Evolutionary conservation across 2,329 filamentous ascomycete genomes (phyloP).

Genomic region (Penicillium sp.): DNA sequence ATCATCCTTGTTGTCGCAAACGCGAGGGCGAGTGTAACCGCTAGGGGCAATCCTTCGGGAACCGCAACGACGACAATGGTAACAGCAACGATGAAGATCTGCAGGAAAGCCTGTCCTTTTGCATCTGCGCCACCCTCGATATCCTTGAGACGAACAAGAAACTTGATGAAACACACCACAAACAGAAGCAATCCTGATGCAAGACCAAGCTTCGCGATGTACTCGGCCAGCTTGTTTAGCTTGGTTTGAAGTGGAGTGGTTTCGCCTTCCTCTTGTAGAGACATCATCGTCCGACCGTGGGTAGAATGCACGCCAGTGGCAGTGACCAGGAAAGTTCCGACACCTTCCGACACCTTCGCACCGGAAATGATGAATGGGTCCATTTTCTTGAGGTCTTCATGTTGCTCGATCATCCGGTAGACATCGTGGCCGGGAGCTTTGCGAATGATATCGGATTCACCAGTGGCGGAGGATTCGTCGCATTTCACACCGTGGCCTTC

Average conservation of each 20-base stretch:
- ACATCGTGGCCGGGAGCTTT: slow-evolving; percentile 66
- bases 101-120: slow-evolving; percentile 58
- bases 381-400: slow-evolving; percentile 61
- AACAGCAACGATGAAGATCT: slow-evolving; percentile 58
- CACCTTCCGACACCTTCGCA: slow-evolving; percentile 71
- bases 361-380: slow-evolving; percentile 82
- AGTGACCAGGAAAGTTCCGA: slow-evolving; percentile 73
- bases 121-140: slow-evolving; percentile 46
- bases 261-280: slow-evolving; percentile 71
- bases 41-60: slow-evolving; percentile 60
- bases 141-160: slow-evolving; percentile 60
- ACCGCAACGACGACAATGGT: slow-evolving; percentile 61
- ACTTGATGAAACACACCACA: slow-evolving; percentile 75
- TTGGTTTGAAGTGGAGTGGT: slow-evolving; percentile 77
- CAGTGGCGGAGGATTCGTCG: slow-evolving; percentile 73
- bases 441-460: slow-evolving; percentile 70
- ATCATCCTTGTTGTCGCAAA: slow-evolving; percentile 64
- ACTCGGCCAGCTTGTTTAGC: slow-evolving; percentile 72
- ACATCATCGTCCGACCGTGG: slow-evolving; percentile 76
- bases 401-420: slow-evolving; percentile 60
- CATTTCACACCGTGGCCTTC: slow-evolving; percentile 65
- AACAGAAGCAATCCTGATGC: slow-evolving; percentile 73
- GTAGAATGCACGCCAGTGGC: slow-evolving; percentile 71
- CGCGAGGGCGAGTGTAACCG: slow-evolving; percentile 60
- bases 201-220: slow-evolving; percentile 73